phyloP scores from a whole-genome alignment of 176 grass and related monocot genomes.

The Oropetium thomaeum region DNA sequence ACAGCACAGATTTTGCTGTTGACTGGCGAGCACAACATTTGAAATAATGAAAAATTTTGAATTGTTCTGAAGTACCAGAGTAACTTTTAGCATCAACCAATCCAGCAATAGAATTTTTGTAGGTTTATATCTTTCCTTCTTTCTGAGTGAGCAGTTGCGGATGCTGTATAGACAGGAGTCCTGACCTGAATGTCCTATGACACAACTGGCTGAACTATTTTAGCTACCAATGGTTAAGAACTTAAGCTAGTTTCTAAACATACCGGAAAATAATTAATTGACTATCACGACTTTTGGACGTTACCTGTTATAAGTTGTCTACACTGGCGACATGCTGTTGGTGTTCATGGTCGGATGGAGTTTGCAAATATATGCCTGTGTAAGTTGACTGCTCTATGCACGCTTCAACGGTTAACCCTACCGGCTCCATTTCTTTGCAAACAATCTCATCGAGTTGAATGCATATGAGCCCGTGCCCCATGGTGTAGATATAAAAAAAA shows the following conservation, averaged over 20 bases:
- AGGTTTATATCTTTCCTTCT: background rate
- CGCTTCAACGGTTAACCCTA: conserved; percentile 11
- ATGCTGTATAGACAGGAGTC: background rate
- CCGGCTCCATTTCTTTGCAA: too few relatives aligned
- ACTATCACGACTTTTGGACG: background rate
- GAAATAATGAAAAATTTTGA: conserved; percentile 33
- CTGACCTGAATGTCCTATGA: background rate
- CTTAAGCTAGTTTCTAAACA: background rate
- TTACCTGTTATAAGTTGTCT: background rate
- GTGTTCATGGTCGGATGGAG: background rate
- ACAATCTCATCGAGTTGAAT: too few relatives aligned
- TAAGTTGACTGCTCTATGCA: background rate
- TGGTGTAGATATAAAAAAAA: too few relatives aligned
- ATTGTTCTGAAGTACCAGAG: background rate
- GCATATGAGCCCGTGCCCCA: too few relatives aligned
- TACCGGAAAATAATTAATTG: background rate
- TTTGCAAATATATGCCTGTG: background rate
- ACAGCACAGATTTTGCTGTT: conserved; percentile 43
- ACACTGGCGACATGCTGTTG: too few relatives aligned
- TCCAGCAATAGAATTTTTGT: conserved; percentile 5
- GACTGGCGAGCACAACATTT: conserved; percentile 61
- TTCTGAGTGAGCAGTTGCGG: background rate
- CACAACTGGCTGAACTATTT: background rate
- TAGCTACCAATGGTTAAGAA: too few relatives aligned
- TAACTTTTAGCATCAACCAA: background rate